These are phyloP conservation scores for Calendula officinalis DNA, from an alignment of 129 eudicot species.

Conservation along the genomic window DNA sequence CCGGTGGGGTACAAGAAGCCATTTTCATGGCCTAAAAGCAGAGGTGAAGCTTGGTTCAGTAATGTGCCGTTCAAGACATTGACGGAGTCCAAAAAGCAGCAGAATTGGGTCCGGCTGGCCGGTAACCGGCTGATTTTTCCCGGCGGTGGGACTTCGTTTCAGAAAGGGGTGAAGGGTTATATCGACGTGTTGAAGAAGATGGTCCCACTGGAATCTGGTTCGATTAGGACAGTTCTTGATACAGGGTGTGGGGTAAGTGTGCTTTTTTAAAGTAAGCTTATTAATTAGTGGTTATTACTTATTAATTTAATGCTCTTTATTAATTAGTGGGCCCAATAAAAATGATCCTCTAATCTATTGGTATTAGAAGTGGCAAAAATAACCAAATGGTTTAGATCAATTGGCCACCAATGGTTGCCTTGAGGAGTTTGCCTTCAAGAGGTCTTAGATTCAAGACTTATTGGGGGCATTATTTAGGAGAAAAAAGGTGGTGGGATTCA, in stretches of 20 bases:
- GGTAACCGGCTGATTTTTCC: slow-evolving; percentile 47
- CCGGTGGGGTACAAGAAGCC: slow-evolving; percentile 48
- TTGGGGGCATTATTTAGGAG: too few relatives aligned
- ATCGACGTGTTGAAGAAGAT: slow-evolving; percentile 31
- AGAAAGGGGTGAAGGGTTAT: slow-evolving; percentile 45
- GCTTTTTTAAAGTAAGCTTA: slow-evolving; percentile 16
- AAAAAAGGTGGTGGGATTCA: too few relatives aligned
- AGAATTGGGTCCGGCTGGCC: slow-evolving; percentile 52
- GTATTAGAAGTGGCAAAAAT: neutral
- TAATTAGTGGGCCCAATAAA: slow-evolving; percentile 23
- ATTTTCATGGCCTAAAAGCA: slow-evolving; percentile 48
- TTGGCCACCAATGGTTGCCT: too few relatives aligned
- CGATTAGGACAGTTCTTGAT: slow-evolving; percentile 44
- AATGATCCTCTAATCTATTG: neutral
- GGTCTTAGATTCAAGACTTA: too few relatives aligned
- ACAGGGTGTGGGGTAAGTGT: slow-evolving; percentile 57
- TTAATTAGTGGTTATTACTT: slow-evolving; percentile 8
- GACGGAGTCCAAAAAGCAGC: slow-evolving; percentile 39
- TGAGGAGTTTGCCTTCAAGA: too few relatives aligned
- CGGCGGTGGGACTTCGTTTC: slow-evolving; percentile 54
- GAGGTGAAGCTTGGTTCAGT: slow-evolving; percentile 42
- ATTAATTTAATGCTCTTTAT: neutral
- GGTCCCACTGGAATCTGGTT: slow-evolving; percentile 43
- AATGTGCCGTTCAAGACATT: slow-evolving; percentile 50
- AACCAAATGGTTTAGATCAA: neutral